Conservation (phyloP, 768 basidiomycete genomes). For the Russula sp. region DNA sequence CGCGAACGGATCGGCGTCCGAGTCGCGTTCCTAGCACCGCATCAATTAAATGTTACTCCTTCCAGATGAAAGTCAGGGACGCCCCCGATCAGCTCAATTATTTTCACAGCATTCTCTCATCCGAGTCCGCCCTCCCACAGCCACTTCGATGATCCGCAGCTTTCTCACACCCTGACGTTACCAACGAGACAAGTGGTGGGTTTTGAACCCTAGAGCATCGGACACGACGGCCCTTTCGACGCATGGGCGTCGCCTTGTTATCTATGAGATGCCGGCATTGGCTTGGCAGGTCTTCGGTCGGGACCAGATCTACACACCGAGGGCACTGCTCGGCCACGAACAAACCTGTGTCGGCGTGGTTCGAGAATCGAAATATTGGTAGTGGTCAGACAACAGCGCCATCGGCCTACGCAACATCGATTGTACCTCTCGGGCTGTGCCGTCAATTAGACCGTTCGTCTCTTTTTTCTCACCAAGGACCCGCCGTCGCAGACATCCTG, state of each 20-base stretch:
- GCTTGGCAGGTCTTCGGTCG: not conserved
- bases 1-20: not conserved
- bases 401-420: not conserved
- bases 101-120: too few relatives aligned
- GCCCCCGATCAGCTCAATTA: too few relatives aligned
- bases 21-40: not conserved
- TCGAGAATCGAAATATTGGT: not conserved
- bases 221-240: not conserved
- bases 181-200: not conserved
- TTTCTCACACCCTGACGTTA: not conserved
- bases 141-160: not conserved
- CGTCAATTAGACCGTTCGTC: not conserved
- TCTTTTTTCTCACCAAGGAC: too few relatives aligned
- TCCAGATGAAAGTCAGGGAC: too few relatives aligned
- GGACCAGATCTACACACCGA: too few relatives aligned
- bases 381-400: not conserved
- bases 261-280: not conserved
- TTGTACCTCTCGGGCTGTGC: too few relatives aligned
- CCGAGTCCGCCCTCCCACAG: too few relatives aligned
- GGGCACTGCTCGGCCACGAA: too few relatives aligned
- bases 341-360: too few relatives aligned
- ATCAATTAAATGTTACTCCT: not conserved
- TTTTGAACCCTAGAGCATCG: not conserved
- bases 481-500: not conserved
- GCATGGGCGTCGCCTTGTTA: not conserved